A percentile compares a stretch with the other conserved stretches of the same genome.
Evolutionary conservation across 805 yeast genomes (phyloP).

Genomic region (Torulaspora gathmanii): DNA sequence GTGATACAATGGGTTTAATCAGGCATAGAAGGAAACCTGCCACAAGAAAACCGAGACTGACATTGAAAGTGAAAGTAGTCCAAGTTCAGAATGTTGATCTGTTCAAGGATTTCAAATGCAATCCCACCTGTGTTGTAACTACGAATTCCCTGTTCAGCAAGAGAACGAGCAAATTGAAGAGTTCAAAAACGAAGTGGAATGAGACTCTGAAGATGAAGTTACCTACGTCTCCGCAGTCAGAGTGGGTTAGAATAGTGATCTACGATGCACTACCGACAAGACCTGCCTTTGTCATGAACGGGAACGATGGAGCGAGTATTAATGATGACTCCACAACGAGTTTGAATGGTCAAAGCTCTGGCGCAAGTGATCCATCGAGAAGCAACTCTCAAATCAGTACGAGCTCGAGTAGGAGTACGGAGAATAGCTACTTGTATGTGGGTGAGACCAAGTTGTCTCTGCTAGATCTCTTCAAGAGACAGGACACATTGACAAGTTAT

Average conservation of each 20-base stretch:
- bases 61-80: conserved; percentile 22
- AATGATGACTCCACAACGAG: conserved; percentile 1
- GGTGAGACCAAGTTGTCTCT: conserved; percentile 33
- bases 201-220: conserved; percentile 27
- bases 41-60: conserved; percentile 13
- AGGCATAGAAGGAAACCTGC: conserved; percentile 15
- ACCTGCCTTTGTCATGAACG: conserved; percentile 4
- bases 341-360: conserved; percentile 1
- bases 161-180: conserved; percentile 23
- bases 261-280: conserved; percentile 27
- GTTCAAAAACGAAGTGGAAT: conserved; percentile 26
- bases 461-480: conserved; percentile 25
- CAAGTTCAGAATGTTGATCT: conserved; percentile 26
- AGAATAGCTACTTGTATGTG: conserved; percentile 25
- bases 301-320: background rate
- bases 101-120: conserved; percentile 26
- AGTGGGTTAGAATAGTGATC: conserved; percentile 28
- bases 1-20: conserved; percentile 17
- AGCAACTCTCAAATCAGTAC: background rate
- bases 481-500: conserved; percentile 18
- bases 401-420: background rate
- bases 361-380: background rate
- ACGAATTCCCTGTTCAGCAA: conserved; percentile 26
- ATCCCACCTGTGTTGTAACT: conserved; percentile 30
- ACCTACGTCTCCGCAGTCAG: conserved; percentile 27